These are phyloP conservation scores for Xylariaceae sp. DNA, from an alignment of 2,329 filamentous ascomycete genomes.

Conservation along the genomic window DNA sequence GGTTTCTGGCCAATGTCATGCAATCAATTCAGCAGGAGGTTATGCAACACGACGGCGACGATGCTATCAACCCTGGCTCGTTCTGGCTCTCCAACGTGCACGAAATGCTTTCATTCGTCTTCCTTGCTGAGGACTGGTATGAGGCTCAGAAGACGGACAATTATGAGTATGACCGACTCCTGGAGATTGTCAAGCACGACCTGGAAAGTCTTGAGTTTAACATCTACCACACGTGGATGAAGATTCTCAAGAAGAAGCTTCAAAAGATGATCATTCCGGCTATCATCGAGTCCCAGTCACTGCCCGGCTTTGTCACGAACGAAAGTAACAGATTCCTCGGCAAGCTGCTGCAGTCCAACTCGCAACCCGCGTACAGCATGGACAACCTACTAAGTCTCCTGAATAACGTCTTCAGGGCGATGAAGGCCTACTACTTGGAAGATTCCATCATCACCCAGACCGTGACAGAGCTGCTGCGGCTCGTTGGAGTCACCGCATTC, in stretches of 20 bases:
- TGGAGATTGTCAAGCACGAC: constrained; percentile 99
- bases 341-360: constrained; percentile 89
- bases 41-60: constrained; percentile 97
- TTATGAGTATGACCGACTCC: constrained; percentile 93
- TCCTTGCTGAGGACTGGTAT: constrained; percentile 98
- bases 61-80: constrained; percentile 92
- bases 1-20: constrained; percentile 99
- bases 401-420: constrained; percentile 96
- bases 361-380: constrained; percentile 96
- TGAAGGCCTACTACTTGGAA: constrained; percentile 98
- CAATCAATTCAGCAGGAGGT: constrained; percentile 99
- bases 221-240: constrained; percentile 99
- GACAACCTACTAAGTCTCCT: constrained; percentile 93
- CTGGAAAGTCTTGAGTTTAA: constrained; percentile 98
- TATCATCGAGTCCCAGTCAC: constrained; percentile 97
- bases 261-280: constrained; percentile 99
- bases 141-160: constrained; percentile 99
- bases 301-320: constrained; percentile 97
- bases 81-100: constrained; percentile 99
- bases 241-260: constrained; percentile 97
- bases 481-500: constrained; percentile 96
- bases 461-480: constrained; percentile 83
- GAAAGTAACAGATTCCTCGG: constrained; percentile 97
- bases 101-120: constrained; percentile 99
- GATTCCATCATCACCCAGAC: constrained; percentile 95